Base-by-base conservation (phyloP, 768 basidiomycete species). In the Cystobasidium tubakii region DNA sequence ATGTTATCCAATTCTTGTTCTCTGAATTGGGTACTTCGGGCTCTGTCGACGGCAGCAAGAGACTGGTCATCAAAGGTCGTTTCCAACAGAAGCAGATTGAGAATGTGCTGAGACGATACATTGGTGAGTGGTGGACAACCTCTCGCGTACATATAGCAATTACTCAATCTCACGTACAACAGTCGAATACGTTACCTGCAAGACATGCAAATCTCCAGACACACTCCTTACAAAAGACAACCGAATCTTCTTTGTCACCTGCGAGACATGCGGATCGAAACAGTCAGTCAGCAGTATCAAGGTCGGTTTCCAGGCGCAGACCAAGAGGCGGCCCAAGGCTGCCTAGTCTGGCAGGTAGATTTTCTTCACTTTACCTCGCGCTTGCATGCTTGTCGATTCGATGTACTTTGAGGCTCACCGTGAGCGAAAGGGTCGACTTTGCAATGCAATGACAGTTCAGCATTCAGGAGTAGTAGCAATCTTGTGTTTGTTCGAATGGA, bases 161-260 rank as follows among this genome's bases (percentile, higher is more conserved):
- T n/a, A n/a, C 62, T 64, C 17, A n/a, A 36, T 36, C 21, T 29
- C 33, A 27, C 15, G 15, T 50, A 27, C 25, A 9, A 15, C 77
- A 95, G 94, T 95, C 75, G 94, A 97, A 84, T 98, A 97, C 82
- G 95, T 97, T 75, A 94, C 94, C 44, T 99, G 96, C 87, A 95
- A 96, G 83, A 98, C 94, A 46, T 99, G 96, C 86, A 99, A 97
- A 84, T 97, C 95, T 0, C 91, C 91, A 55, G 96, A 99, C 81
- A 99, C 96, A 1, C 86, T 96, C 23, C 86, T 99, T 43, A 89
- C 90, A 33, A 99, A 98, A 83, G 94, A 98, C 83, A 96, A 96
- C 82, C 91, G 96, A 83, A 91, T 99, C 81, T 97, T 94, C 86
- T 99, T 99, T 86, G 82, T 84, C 75, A 81, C 80, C 39, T 83